These are phyloP conservation scores for Sphaerostilbella broomeana DNA, from an alignment of 2,329 filamentous ascomycete genomes.

Conservation along the genomic window DNA sequence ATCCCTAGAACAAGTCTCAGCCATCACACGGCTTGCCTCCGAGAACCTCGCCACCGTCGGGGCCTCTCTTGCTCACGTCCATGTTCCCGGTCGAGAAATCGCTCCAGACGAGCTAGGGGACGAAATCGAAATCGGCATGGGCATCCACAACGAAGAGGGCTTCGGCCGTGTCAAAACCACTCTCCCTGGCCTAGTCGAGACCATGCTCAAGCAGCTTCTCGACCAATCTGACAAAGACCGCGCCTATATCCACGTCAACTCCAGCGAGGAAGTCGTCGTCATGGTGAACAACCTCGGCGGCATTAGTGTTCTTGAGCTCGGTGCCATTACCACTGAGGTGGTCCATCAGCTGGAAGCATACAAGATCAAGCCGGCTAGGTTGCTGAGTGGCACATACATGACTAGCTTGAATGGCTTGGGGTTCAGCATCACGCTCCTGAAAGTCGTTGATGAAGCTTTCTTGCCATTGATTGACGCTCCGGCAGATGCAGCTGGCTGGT, in stretches of 20 bases:
- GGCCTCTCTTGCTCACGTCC: constrained; percentile 45
- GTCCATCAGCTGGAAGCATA: constrained; percentile 15
- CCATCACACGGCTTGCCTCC: constrained; percentile 36
- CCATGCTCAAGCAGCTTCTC: constrained; percentile 60
- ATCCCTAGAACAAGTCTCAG: constrained; percentile 36
- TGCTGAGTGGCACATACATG: constrained; percentile 50
- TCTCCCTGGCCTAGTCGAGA: constrained; percentile 45
- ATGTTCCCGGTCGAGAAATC: constrained; percentile 43
- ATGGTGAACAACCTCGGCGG: constrained; percentile 20
- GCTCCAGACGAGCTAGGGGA: constrained; percentile 34
- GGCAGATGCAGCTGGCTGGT: constrained; percentile 61
- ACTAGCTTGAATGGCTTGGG: constrained; percentile 66
- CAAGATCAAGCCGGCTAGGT: constrained; percentile 41
- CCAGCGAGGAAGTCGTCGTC: constrained; percentile 27
- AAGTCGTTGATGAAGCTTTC: constrained; percentile 43
- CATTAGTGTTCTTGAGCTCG: constrained; percentile 17
- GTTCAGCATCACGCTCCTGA: constrained; percentile 55
- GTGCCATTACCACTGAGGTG: constrained; percentile 16
- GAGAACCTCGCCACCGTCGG: constrained; percentile 47
- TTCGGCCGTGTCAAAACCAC: constrained; percentile 44
- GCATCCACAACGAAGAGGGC: constrained; percentile 19
- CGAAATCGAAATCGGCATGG: constrained; percentile 50
- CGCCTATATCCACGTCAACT: constrained; percentile 42
- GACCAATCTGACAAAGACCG: constrained; percentile 47
- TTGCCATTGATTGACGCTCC: constrained; percentile 62